These are phyloP conservation scores for Pilaira anomala DNA, from an alignment of 192 early-diverging fungal species.

Conservation along the genomic window DNA sequence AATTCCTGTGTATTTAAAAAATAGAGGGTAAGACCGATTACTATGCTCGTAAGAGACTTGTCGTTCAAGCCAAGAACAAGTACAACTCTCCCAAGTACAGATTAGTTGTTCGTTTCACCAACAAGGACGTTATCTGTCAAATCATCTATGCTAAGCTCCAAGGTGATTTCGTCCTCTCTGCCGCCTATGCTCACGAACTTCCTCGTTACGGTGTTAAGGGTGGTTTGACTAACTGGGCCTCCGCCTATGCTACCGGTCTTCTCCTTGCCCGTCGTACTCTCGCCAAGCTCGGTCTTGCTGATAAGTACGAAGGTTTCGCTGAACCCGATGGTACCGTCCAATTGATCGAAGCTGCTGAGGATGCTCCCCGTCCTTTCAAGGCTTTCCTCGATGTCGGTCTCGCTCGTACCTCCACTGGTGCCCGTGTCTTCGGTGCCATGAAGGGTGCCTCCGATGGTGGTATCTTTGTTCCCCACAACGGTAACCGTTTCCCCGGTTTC, in stretches of 20 bases:
- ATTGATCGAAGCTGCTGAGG: constrained; percentile 85
- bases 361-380: constrained; percentile 97
- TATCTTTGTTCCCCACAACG: constrained; percentile 92
- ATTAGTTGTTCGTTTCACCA: constrained; percentile 98
- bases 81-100: constrained; percentile 99
- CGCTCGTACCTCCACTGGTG: constrained; percentile 94
- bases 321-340: constrained; percentile 86
- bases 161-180: constrained; percentile 92
- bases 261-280: constrained; percentile 94
- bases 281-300: constrained; percentile 89
- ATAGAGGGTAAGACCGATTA: constrained; percentile 99
- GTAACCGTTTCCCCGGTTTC: constrained; percentile 97
- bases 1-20: neutral
- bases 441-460: constrained; percentile 99
- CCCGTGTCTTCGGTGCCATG: constrained; percentile 94
- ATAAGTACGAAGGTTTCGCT: constrained; percentile 94
- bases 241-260: constrained; percentile 97
- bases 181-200: constrained; percentile 97
- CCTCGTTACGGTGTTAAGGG: constrained; percentile 93
- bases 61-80: constrained; percentile 99
- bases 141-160: constrained; percentile 97
- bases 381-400: constrained; percentile 97
- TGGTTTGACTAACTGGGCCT: constrained; percentile 99
- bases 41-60: constrained; percentile 98
- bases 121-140: constrained; percentile 95